Conservation (phyloP, 495 filamentous ascomycete species). For the Penicillium steckii region DNA sequence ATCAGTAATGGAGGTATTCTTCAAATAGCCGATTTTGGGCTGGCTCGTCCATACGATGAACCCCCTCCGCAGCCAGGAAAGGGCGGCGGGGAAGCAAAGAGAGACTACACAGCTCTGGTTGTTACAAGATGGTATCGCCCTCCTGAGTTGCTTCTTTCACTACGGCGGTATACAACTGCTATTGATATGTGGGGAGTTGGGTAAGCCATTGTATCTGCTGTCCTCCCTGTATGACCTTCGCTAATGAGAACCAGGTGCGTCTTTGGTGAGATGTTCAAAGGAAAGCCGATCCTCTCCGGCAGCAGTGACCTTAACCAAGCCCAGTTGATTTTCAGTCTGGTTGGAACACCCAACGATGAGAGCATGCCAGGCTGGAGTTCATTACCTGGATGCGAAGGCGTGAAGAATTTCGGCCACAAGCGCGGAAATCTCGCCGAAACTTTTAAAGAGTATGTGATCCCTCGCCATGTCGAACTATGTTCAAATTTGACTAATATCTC, state of each 20-base stretch:
- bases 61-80: slow-evolving; percentile 71
- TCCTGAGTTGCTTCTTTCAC: slow-evolving; percentile 84
- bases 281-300: slow-evolving; percentile 89
- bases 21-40: slow-evolving; percentile 95
- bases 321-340: slow-evolving; percentile 88
- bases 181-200: slow-evolving; percentile 99
- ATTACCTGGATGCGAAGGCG: slow-evolving; percentile 76
- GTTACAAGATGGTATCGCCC: slow-evolving; percentile 98
- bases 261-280: slow-evolving; percentile 96
- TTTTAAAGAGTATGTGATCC: slow-evolving; percentile 63
- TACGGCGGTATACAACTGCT: slow-evolving; percentile 87
- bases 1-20: slow-evolving; percentile 94
- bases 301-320: slow-evolving; percentile 87
- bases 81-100: slow-evolving; percentile 78
- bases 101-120: slow-evolving; percentile 92
- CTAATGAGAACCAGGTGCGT: slow-evolving; percentile 66
- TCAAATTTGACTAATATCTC: neutral
- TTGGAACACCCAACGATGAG: slow-evolving; percentile 85
- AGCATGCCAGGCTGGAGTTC: slow-evolving; percentile 90
- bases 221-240: neutral
- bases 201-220: slow-evolving; percentile 43
- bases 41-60: slow-evolving; percentile 92
- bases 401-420: slow-evolving; percentile 62
- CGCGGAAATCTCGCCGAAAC: slow-evolving; percentile 64
- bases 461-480: neutral